Percentiles rank a stretch among this genome's conserved stretches.
These are phyloP conservation scores for Lachancea cidri DNA, from an alignment of 805 yeast genomes.

Conservation along the genomic window DNA sequence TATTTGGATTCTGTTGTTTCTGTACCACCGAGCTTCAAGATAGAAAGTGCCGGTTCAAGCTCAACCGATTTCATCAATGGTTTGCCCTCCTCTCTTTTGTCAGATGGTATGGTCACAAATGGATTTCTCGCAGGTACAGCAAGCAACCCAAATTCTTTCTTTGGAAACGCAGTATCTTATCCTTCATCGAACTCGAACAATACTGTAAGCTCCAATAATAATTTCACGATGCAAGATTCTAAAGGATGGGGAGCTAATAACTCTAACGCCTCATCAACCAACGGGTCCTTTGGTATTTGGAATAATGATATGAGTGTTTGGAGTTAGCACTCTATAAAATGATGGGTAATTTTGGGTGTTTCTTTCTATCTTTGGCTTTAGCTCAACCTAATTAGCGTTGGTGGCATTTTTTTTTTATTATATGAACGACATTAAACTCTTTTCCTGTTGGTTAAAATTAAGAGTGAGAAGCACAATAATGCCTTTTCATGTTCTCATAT, in stretches of 20 bases:
- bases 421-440: not conserved
- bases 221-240: conserved; percentile 17
- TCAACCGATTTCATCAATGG: conserved; percentile 7
- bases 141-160: not conserved
- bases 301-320: conserved; percentile 36
- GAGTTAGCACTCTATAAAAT: conserved; percentile 20
- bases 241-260: conserved; percentile 24
- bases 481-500: not conserved
- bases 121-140: conserved; percentile 4
- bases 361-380: not conserved
- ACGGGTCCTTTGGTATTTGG: conserved; percentile 26
- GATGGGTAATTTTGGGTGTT: not conserved
- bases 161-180: conserved; percentile 5
- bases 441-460: not conserved
- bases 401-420: not conserved
- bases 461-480: not conserved
- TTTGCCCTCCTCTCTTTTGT: conserved; percentile 5
- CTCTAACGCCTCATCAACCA: conserved; percentile 8
- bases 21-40: conserved; percentile 2
- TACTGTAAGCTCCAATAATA: conserved; percentile 8
- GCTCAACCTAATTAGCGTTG: not conserved
- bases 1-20: conserved; percentile 5
- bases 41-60: not conserved
- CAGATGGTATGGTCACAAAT: not conserved
- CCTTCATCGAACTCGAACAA: conserved; percentile 7